A percentile compares a stretch with the other conserved stretches of the same genome.
Evolutionary conservation across 2,329 filamentous ascomycete species (phyloP).

Genomic region (Penicillium sp.): DNA sequence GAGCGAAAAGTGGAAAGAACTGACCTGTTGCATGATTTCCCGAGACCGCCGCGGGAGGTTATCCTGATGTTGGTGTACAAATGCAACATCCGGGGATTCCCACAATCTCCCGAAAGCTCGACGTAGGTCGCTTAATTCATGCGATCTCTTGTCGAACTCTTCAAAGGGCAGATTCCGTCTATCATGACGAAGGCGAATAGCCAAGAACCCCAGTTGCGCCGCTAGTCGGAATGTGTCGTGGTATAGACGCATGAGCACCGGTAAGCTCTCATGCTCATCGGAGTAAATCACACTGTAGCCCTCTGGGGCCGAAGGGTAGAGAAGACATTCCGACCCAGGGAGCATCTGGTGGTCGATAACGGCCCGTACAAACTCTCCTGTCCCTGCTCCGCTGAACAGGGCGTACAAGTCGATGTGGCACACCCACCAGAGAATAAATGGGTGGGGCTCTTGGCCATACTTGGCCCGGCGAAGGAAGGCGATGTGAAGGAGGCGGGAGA

Average conservation of each 20-base stretch:
- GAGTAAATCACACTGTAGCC: conserved; percentile 31
- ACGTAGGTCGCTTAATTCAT: conserved; percentile 32
- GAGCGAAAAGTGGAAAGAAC: conserved; percentile 10
- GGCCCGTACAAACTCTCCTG: conserved; percentile 43
- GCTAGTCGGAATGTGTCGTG: conserved; percentile 41
- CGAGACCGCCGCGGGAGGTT: conserved; percentile 30
- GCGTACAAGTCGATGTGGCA: conserved; percentile 50
- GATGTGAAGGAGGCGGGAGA: conserved; percentile 46
- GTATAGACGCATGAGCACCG: conserved; percentile 39
- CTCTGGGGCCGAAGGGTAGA: conserved; percentile 30
- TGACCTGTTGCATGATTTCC: conserved; percentile 40
- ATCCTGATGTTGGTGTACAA: conserved; percentile 31
- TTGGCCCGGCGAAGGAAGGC: conserved; percentile 41
- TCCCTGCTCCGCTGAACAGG: conserved; percentile 45
- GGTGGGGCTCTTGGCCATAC: conserved; percentile 40
- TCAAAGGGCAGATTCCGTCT: conserved; percentile 20
- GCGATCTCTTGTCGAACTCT: conserved; percentile 21
- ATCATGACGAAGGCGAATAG: conserved; percentile 34
- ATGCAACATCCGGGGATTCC: conserved; percentile 31
- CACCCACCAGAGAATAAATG: conserved; percentile 48
- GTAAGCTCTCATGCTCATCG: conserved; percentile 32
- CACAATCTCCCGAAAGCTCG: conserved; percentile 33
- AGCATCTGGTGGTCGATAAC: conserved; percentile 43
- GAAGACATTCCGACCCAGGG: conserved; percentile 34
- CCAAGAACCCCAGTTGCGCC: conserved; percentile 39